Conservation (phyloP, 78 protist genomes). For the Isochrysis galbana region DNA sequence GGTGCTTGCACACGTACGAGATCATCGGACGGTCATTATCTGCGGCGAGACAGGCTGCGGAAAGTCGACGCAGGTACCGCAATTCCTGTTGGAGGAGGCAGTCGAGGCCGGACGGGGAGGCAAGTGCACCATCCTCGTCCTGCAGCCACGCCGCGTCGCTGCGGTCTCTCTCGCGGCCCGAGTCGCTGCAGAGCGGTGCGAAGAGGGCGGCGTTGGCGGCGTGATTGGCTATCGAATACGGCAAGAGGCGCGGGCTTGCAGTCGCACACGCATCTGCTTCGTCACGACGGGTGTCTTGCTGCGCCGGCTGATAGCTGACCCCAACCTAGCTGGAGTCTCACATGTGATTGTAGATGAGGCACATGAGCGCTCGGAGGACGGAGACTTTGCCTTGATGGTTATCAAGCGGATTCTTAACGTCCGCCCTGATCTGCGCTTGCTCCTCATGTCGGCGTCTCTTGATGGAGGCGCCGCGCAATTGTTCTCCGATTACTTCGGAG, state of each 20-base stretch:
- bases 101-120: background rate
- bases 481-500: conserved; percentile 72
- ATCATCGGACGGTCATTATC: conserved; percentile 36
- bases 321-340: background rate
- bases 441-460: conserved; percentile 83
- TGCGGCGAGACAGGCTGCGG: conserved; percentile 91
- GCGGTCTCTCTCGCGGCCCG: conserved; percentile 84
- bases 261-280: background rate
- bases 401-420: conserved; percentile 30
- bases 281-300: conserved; percentile 43
- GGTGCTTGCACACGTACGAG: background rate
- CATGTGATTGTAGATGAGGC: conserved; percentile 56
- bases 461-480: conserved; percentile 61
- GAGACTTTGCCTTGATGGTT: conserved; percentile 71
- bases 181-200: conserved; percentile 81
- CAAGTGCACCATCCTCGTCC: conserved; percentile 61
- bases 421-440: conserved; percentile 39
- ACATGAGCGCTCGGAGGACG: conserved; percentile 81
- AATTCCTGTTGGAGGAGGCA: conserved; percentile 72
- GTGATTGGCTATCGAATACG: conserved; percentile 82
- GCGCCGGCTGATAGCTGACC: conserved; percentile 19
- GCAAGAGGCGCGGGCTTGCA: background rate
- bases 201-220: conserved; percentile 8
- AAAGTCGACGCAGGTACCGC: conserved; percentile 85
- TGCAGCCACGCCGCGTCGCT: conserved; percentile 93